Base-by-base conservation (phyloP, 768 basidiomycete species). In the Leccinum uliginosum region DNA sequence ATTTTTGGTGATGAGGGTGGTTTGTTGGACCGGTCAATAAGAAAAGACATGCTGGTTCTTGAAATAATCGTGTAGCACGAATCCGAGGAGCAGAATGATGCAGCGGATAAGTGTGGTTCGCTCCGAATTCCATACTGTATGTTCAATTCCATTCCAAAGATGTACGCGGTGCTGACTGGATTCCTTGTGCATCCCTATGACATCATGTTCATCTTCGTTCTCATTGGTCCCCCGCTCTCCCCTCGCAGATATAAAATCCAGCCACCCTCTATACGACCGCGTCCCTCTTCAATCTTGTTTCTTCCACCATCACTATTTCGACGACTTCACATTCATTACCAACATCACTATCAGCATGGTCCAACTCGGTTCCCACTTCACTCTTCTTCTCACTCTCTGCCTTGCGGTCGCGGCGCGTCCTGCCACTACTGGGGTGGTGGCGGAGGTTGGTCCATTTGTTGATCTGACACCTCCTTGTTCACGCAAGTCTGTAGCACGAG, bases 331-430 rank as follows among this genome's bases (percentile, higher is more conserved):
- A 50, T 53, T 70, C 70, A 34, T 63, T 67, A 62, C 49, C 24
- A 30, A 63, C 70, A 70, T 67, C 19, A 65, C 62, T 59, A 70
- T 57, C 58, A 50, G 50, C 56, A 70, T 70, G 69, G 64, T 70
- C 55, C 70, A 64, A 51, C 62, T 72, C 58, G 58, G 54, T 24
- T 38, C 61, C 56, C 70, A 59, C 57, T 72, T 70, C 69, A 14
- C 64, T 21, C n/a, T 61, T 38, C 68, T 70, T 11, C 68, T 70
- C 50, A 59, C 68, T 29, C 52, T 70, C 24, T 70, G 70, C 48
- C 60, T 70, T 53, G 58, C 58, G 40, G 66, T 59, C 32, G 57
- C 61, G 30, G 59, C 61, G 14, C 60, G 46, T 35, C 54, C 58
- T 19, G 49, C 65, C 21, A 48, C 56, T 24, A 49, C 53, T n/a